Evolutionary conservation across 768 basidiomycete species (phyloP), one percentile per base, ranked within the genome.

Genomic region (Amanita rimosa): DNA sequence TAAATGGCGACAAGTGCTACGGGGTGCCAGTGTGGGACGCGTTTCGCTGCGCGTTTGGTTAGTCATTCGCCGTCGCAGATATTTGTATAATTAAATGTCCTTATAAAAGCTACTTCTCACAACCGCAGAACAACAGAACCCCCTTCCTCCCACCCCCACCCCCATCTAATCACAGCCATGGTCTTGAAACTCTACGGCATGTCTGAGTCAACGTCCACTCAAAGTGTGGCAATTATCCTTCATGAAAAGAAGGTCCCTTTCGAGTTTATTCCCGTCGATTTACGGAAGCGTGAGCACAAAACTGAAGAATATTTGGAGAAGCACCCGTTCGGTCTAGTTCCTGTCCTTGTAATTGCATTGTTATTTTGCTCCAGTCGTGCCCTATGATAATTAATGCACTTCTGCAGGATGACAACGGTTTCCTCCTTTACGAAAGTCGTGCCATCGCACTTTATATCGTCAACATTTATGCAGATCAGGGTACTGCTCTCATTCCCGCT

Each of bases 401-500:
- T 17, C 19, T 26, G n/a, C 42, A 75, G 72, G 67, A 79, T 43
- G 81, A 83, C 21, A 79, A 78, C 38, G 82, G 79, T 3, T 76
- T 84, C 58, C 63, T 74, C 49, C 55, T 87, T 14, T 83, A 73
- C 62, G 81, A 83, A 56, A 74, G 72, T 35, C 76, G 80, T 27
- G 80, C 80, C 0, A 83, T 85, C 45, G 59, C 58, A 5, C 74
- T 78, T 14, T 86, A 84, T 60, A 59, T 84, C 53, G 72, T 67
- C 22, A 61, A 62, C 51, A 83, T 82, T 56, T 76, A 81, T 53
- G 59, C 71, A 0, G 38, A 62, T 43, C 71, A 78, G 54, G 79
- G 79, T 31, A 66, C 72, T 3, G 48, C 58, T 4, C 66, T 83
- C 29, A 62, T 81, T 38, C 83, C 83, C 4, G 57, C 57, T 3